Evolutionary conservation across 2,329 filamentous ascomycete genomes (phyloP).

Genomic region (Neonectria hederae): DNA sequence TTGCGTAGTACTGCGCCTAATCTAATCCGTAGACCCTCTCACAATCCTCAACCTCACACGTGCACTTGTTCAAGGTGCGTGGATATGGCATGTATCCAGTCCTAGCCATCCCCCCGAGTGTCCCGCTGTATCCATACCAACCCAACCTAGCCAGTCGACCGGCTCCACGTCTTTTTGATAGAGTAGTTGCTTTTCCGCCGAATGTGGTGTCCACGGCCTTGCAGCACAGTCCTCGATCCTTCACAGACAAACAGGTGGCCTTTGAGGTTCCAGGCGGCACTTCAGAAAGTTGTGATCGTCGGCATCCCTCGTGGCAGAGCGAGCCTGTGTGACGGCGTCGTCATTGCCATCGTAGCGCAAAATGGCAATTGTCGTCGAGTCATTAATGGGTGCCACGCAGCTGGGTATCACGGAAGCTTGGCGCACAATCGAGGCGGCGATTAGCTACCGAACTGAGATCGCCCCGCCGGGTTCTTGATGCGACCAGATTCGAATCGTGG

Average conservation of each 20-base stretch:
- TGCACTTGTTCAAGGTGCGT: background rate
- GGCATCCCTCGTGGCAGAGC: background rate
- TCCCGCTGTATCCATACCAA: background rate
- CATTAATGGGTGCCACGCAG: background rate
- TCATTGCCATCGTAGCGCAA: background rate
- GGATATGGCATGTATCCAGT: background rate
- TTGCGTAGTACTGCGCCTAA: background rate
- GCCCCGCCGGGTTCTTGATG: background rate
- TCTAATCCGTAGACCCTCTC: constrained; percentile 1
- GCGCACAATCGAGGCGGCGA: background rate
- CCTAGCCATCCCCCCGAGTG: background rate
- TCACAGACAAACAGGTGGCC: background rate
- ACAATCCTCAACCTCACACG: background rate
- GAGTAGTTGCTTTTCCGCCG: background rate
- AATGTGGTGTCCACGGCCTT: background rate
- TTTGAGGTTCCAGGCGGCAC: background rate
- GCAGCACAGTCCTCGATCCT: background rate
- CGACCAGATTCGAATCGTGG: background rate
- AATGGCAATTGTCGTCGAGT: background rate
- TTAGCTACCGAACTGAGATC: background rate
- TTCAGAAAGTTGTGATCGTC: background rate
- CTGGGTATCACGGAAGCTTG: too few species aligned
- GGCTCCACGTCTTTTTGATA: background rate
- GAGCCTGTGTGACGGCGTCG: background rate
- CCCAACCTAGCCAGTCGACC: background rate